These are phyloP conservation scores for Fusarium fujikuroi DNA, from an alignment of 2,329 filamentous ascomycete species.

Conservation along the genomic window DNA sequence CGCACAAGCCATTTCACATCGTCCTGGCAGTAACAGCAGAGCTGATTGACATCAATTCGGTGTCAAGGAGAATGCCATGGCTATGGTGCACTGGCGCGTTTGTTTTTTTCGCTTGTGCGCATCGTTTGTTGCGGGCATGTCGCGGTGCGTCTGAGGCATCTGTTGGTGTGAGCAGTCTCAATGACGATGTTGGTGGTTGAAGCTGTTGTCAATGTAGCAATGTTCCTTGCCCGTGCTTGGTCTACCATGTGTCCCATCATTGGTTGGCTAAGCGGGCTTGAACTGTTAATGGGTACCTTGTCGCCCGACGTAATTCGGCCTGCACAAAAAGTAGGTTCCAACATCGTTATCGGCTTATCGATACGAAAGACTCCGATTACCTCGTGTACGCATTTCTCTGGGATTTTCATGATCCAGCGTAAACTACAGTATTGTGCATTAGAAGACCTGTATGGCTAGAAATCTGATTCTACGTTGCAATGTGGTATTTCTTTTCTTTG, in stretches of 20 bases:
- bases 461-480: too few species aligned
- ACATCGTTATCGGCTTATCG: too few species aligned
- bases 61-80: not conserved
- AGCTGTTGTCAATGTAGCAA: not conserved
- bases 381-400: too few species aligned
- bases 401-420: too few species aligned
- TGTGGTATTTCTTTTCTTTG: too few species aligned
- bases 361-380: too few species aligned
- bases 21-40: not conserved
- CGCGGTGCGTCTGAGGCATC: not conserved
- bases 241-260: not conserved
- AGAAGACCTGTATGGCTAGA: too few species aligned
- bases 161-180: not conserved
- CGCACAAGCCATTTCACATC: not conserved
- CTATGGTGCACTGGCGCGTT: not conserved
- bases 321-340: too few species aligned
- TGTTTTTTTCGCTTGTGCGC: not conserved
- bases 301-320: too few species aligned
- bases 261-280: not conserved
- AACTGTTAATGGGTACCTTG: too few species aligned
- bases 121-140: not conserved
- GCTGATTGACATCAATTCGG: not conserved
- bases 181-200: not conserved
- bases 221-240: too few species aligned
- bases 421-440: too few species aligned